Evolutionary conservation across 1,284 basidiomycete genomes (phyloP), one percentile per base, ranked within the genome.

Genomic region (Cryptococcus maquisensis): DNA sequence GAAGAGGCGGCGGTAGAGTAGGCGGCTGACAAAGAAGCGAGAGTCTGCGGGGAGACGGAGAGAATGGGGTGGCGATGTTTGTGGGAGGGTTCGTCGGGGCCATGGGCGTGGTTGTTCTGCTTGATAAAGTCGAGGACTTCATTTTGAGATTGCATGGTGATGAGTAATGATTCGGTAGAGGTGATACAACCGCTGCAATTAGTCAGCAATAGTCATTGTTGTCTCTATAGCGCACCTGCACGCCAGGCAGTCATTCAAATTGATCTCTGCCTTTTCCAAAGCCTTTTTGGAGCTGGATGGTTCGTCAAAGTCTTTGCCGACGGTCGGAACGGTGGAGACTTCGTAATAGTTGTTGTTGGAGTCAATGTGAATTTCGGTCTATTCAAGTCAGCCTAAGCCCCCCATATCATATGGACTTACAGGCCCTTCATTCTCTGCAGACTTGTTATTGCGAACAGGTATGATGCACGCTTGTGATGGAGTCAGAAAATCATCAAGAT

Each of bases 391-490:
- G 43, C 13, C 20, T 7, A 21, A 18, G n/a, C 10, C 26, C 20
- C 8, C 21, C 23, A 38, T 20, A 6, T 8, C 9, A n/a, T 6
- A 16, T 36, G 37, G 5, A 56, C 65, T 52, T 35, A 66, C 65
- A 10, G 60, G 56, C 18, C 64, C 63, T 26, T 62, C 54, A 18
- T 62, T 61, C 42, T 58, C 54, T 1, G 55, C 65, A 1, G 55
- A 52, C 42, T 59, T 63, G 9, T 57, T 60, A 24, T 55, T 55
- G 50, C 73, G 53, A 21, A 98, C 91, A 2, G 96, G 95, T 70
- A 98, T 98, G 77, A 98, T 98, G 76, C 96, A 99, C 41, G 89
- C 88, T 79, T 98, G 95, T 1, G 93, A 90, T 3, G 96, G 96
- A 0, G 92, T 91, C 47, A 99, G 89, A 74, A 95, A 99, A 79